These are phyloP conservation scores for Aspergillus panamensis DNA, from an alignment of 495 filamentous ascomycete species.

Conservation along the genomic window DNA sequence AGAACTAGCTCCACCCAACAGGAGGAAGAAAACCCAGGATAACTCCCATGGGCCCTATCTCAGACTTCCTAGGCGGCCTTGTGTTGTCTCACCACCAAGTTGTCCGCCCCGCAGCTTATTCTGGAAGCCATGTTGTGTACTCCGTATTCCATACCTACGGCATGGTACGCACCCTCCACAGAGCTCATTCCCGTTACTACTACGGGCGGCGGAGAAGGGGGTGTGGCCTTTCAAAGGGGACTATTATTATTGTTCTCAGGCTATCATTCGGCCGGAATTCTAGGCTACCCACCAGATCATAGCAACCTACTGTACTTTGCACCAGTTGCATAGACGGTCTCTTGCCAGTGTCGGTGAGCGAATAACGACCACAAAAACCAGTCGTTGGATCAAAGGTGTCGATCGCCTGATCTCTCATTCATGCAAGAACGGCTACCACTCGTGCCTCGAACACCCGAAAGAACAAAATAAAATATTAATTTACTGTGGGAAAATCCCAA, in stretches of 20 bases:
- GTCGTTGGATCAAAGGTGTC: constrained; percentile 27
- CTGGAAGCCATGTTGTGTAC: constrained; percentile 28
- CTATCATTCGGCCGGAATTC: constrained; percentile 14
- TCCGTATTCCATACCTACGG: constrained; percentile 5
- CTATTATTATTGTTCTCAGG: constrained; percentile 12
- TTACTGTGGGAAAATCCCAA: constrained; percentile 26
- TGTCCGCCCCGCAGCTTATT: constrained; percentile 22
- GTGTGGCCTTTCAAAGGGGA: constrained; percentile 14
- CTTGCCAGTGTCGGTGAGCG: constrained; percentile 35
- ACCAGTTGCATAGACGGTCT: constrained; percentile 10
- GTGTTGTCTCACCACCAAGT: constrained; percentile 20
- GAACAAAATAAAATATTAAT: not conserved
- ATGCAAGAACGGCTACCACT: constrained; percentile 30
- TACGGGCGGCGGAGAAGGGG: constrained; percentile 6
- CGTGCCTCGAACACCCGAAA: constrained; percentile 29
- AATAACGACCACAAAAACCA: constrained; percentile 19
- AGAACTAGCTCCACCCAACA: not conserved
- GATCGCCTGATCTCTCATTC: constrained; percentile 35
- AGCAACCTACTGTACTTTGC: constrained; percentile 9
- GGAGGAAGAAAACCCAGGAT: not conserved
- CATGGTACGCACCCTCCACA: constrained; percentile 16
- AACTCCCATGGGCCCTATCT: constrained; percentile 5
- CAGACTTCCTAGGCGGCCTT: constrained; percentile 12
- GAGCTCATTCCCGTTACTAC: not conserved
- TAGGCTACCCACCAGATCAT: constrained; percentile 4